A percentile compares a stretch with the other conserved stretches of the same genome.
Evolutionary conservation across 2,329 filamentous ascomycete species (phyloP).

Genomic region (Chrysosporium keratinophilum): DNA sequence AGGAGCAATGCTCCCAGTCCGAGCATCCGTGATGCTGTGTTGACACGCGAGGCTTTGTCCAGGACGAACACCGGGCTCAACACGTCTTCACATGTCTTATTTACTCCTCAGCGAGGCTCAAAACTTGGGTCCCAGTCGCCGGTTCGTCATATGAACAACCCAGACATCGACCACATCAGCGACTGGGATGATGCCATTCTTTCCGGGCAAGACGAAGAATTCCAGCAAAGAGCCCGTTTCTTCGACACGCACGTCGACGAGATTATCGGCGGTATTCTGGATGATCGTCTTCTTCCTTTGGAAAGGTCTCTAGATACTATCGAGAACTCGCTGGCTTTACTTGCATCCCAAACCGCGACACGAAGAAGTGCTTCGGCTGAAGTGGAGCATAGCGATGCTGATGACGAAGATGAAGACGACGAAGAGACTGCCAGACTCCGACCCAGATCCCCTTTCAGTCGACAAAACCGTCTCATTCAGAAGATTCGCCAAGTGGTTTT

Average conservation of each 20-base stretch:
- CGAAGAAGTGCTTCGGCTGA: conserved; percentile 61
- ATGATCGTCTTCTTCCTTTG: conserved; percentile 66
- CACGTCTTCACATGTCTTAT: conserved; percentile 35
- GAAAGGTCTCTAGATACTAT: conserved; percentile 70
- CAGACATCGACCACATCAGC: conserved; percentile 56
- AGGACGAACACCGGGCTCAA: conserved; percentile 29
- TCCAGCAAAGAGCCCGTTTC: conserved; percentile 71
- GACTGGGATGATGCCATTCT: conserved; percentile 88
- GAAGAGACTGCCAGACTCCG: conserved; percentile 47
- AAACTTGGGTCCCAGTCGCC: conserved; percentile 44
- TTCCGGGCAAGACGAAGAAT: conserved; percentile 70
- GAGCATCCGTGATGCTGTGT: conserved; percentile 48
- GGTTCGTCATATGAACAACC: conserved; percentile 54
- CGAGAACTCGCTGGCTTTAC: conserved; percentile 54
- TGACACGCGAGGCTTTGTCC: conserved; percentile 38
- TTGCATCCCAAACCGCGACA: conserved; percentile 43
- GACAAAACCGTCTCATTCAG: conserved; percentile 65
- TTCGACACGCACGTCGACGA: conserved; percentile 87
- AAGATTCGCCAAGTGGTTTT: conserved; percentile 61
- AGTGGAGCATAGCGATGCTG: conserved; percentile 70
- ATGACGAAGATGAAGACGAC: conserved; percentile 76
- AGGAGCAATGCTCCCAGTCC: conserved; percentile 65
- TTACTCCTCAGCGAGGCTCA: conserved; percentile 55
- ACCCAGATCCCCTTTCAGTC: conserved; percentile 59
- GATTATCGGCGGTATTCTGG: conserved; percentile 66